Conservation (phyloP, 495 filamentous ascomycete genomes). For the Trichoderma orchidacearum region DNA sequence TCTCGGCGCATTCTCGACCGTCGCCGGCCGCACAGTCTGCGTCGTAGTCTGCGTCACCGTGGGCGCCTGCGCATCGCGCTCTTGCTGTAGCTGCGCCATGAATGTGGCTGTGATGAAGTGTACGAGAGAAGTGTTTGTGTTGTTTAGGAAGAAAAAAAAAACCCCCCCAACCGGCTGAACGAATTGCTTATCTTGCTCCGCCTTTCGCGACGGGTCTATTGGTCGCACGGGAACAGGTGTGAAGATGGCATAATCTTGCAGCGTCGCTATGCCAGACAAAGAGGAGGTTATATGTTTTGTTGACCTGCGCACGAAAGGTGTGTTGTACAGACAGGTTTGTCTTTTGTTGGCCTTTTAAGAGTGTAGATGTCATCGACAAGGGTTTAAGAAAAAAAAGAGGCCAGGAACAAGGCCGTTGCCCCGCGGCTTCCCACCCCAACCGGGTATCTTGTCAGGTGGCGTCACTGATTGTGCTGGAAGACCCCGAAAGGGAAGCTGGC, state of each 20-base stretch:
- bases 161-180: too few relatives aligned
- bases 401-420: background rate
- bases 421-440: background rate
- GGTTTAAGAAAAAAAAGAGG: background rate
- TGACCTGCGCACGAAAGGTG: background rate
- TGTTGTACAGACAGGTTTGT: background rate
- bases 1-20: slow-evolving; percentile 14
- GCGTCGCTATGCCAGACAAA: background rate
- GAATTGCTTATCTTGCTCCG: background rate
- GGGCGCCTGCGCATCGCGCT: background rate
- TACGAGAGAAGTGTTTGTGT: background rate
- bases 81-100: slow-evolving; percentile 1
- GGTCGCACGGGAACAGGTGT: background rate
- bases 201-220: background rate
- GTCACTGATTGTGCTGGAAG: background rate
- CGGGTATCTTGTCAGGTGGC: background rate
- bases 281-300: background rate
- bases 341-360: too few relatives aligned
- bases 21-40: slow-evolving; percentile 6
- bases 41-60: slow-evolving; percentile 5
- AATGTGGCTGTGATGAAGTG: background rate
- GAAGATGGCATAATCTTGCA: background rate
- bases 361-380: background rate
- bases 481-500: too few relatives aligned
- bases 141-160: too few relatives aligned